phyloP scores from a whole-genome alignment of 2,329 filamentous ascomycete species.

The Fusarium annulatum region DNA sequence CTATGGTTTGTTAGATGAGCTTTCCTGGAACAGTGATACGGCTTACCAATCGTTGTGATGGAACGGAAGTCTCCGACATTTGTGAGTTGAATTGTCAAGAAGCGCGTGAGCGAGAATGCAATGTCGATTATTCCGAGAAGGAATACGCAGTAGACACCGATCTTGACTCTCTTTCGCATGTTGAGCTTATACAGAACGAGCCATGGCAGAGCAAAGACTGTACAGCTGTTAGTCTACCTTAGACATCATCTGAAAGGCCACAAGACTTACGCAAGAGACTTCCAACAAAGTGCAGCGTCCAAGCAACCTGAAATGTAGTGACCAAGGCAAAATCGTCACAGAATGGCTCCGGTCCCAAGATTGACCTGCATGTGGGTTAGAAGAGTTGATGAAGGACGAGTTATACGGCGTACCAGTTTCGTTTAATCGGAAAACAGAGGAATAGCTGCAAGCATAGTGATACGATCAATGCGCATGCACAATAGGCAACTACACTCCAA shows the following conservation, averaged over 20 bases:
- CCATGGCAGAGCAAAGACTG: conserved; percentile 25
- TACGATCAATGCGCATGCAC: not conserved
- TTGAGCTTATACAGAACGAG: conserved; percentile 26
- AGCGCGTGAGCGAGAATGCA: conserved; percentile 34
- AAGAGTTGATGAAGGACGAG: fast-evolving
- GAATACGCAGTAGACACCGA: conserved; percentile 33
- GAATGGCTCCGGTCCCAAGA: not conserved
- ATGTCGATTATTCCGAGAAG: conserved; percentile 35
- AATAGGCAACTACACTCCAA: conserved; percentile 12
- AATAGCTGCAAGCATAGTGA: conserved; percentile 24
- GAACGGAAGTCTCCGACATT: conserved; percentile 8
- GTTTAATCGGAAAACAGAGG: conserved; percentile 22
- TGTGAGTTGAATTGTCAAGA: conserved; percentile 23
- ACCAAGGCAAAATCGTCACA: not conserved
- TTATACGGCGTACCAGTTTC: conserved; percentile 24
- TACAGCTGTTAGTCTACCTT: too few species aligned
- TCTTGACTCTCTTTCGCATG: conserved; percentile 17
- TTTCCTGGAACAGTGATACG: fast-evolving
- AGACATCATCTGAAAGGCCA: too few species aligned
- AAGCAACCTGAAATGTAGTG: conserved; percentile 25
- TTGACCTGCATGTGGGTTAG: not conserved
- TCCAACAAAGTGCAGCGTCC: conserved; percentile 22
- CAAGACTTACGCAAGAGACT: conserved; percentile 16
- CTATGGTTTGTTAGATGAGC: not conserved
- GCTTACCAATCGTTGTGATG: conserved; percentile 32